Evolutionary conservation across 2,329 filamentous ascomycete genomes (phyloP), one percentile per base, ranked within the genome.

Genomic region (Fusarium xylarioides): DNA sequence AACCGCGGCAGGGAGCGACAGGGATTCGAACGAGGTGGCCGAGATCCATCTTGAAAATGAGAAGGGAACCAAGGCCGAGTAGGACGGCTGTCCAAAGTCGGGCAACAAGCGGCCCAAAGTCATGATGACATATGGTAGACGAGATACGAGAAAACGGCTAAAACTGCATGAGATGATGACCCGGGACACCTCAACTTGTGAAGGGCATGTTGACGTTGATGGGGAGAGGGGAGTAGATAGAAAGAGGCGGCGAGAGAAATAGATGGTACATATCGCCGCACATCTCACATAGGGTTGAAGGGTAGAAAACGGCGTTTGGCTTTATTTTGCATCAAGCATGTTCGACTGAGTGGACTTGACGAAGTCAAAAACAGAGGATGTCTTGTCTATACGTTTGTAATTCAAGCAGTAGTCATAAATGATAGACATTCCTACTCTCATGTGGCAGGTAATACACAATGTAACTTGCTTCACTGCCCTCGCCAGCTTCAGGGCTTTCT

Each of bases 31-130:
- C 37, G 84, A 85, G 44, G 86, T 86, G 11, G 79, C 85, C 12
- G 86, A 88, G 76, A 88, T 87, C 49, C 85, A 86, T 67, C 75
- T 87, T 26, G 85, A 85, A 44, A 84, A 84, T 52, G 82, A 83
- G 60, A 79, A 78, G 70, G 66, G 66, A 57, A 62, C 64, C 52
- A 78, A 71, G 56, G 67, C 64, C 55, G 71, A 77, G 49, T 80
- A 74, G 73, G 66, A 58, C 30, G 52, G 54, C 42, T 68, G 46
- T 63, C 66, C 49, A 49, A 60, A 60, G 47, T 53, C 43, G 37
- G 60, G 61, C 38, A 60, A 69, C 42, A 70, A 73, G 53, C 66
- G 52, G 64, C 60, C 54, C 35, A 54, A 42, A 44, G 50, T 50
- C 47, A 52, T 43, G 56, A 61, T 56, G 53, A 71, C 34, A 43